Evolutionary conservation across 441 rosid species (phyloP), one percentile per base, ranked within the genome.

Genomic region (Biscutella laevigata): DNA sequence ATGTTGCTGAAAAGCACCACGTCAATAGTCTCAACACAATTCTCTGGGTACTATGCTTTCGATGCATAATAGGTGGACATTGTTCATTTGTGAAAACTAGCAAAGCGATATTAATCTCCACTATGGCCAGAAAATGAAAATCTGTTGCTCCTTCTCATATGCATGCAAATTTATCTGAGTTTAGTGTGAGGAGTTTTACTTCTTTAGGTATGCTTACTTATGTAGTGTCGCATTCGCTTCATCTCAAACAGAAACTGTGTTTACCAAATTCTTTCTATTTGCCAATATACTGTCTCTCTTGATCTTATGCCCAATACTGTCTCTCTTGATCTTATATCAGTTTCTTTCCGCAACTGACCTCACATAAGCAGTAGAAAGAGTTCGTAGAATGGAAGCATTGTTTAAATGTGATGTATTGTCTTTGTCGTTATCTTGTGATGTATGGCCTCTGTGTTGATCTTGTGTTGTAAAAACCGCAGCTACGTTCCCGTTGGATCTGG

Each of bases 401-500:
- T 46, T 28, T 4, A 45, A 9, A 12, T 39, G 16, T 20, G 4
- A n/a, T 15, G 6, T 28, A 27, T 35, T 0, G 2, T 0, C 6
- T 16, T 1, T 32, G 37, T 36, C 21, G n/a, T n/a, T n/a, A n/a
- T n/a, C n/a, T n/a, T n/a, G n/a, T n/a, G n/a, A n/a, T n/a, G n/a
- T n/a, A n/a, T n/a, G n/a, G n/a, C n/a, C n/a, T n/a, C n/a, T n/a
- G n/a, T n/a, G n/a, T n/a, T n/a, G n/a, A n/a, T n/a, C n/a, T n/a
- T n/a, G n/a, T 48, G 25, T 22, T 59, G 34, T 21, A 0, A 22
- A 2, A 27, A 7, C 10, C 5, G 80, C 84, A 91, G 96, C 78
- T 16, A 85, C 92, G 7, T 91, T 91, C 66, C 98, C 96, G 1
- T 64, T 91, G 45, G 98, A 91, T 76, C 87, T 87, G 56, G 86